Conservation (phyloP, 2,329 filamentous ascomycete species). For the Beauveria sp. region DNA sequence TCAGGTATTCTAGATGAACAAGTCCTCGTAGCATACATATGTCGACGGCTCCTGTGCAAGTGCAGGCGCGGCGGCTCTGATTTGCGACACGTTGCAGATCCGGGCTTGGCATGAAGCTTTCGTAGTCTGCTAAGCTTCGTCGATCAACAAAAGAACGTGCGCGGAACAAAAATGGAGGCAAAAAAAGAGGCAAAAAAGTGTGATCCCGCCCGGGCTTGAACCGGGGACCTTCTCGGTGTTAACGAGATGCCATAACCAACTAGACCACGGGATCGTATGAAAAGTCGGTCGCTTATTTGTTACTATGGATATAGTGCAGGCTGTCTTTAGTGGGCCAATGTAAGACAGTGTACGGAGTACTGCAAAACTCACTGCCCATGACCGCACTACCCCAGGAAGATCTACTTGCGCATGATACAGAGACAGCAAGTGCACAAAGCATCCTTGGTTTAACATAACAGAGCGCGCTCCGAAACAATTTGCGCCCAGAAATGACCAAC, state of each 20-base stretch:
- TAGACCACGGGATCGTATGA: conserved; percentile 21
- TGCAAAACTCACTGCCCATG: not conserved
- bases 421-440: no score
- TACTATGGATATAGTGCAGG: accelerated
- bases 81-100: no score
- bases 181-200: conserved; percentile 14
- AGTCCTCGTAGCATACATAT: no score
- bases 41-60: no score
- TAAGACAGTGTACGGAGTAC: not conserved
- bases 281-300: not conserved
- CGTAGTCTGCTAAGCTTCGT: not conserved
- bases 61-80: no score
- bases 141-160: not conserved
- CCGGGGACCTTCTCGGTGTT: conserved; percentile 25
- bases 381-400: no score
- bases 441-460: no score
- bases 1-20: no score
- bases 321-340: not conserved
- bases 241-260: conserved; percentile 15
- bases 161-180: not conserved
- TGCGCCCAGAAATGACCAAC: no score
- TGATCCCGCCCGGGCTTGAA: conserved; percentile 25
- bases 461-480: no score
- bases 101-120: no score
- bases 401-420: no score